Conservation (phyloP, 768 basidiomycete genomes). For the Russula sp. region DNA sequence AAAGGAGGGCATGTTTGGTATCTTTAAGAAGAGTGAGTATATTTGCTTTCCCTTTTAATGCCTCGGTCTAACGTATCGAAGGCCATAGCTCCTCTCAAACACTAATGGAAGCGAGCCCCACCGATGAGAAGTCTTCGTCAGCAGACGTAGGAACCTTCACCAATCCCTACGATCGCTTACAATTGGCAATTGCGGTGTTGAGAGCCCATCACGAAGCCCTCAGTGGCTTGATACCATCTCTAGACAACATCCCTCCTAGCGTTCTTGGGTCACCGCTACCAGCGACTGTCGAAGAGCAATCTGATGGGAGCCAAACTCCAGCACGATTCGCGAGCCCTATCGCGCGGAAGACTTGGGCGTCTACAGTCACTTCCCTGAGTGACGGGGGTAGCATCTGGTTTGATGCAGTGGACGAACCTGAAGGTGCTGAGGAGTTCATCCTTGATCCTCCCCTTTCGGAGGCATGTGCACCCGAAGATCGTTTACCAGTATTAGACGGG, state of each 20-base stretch:
- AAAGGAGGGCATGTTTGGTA: slow-evolving; percentile 47
- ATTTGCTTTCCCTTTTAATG: not conserved
- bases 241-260: slow-evolving; percentile 33
- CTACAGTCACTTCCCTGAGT: slow-evolving; percentile 34
- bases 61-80: slow-evolving; percentile 2
- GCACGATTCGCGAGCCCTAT: slow-evolving; percentile 26
- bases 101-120: not conserved
- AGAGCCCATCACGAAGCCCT: slow-evolving; percentile 59
- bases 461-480: slow-evolving; percentile 35
- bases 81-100: slow-evolving; percentile 15
- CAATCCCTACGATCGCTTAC: slow-evolving; percentile 44
- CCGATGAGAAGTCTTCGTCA: slow-evolving; percentile 23
- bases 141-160: slow-evolving; percentile 21
- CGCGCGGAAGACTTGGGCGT: slow-evolving; percentile 29
- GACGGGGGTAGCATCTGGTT: slow-evolving; percentile 59
- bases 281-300: slow-evolving; percentile 50
- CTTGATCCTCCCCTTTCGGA: slow-evolving; percentile 38
- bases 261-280: slow-evolving; percentile 41
- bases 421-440: slow-evolving; percentile 69
- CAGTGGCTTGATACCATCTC: slow-evolving; percentile 36
- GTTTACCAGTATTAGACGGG: slow-evolving; percentile 39
- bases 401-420: slow-evolving; percentile 61
- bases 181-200: slow-evolving; percentile 49
- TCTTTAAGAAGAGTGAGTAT: slow-evolving; percentile 30
- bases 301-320: slow-evolving; percentile 32